Evolutionary conservation across 768 basidiomycete species (phyloP), one percentile per base, ranked within the genome.

Genomic region (Panellus pusillus): DNA sequence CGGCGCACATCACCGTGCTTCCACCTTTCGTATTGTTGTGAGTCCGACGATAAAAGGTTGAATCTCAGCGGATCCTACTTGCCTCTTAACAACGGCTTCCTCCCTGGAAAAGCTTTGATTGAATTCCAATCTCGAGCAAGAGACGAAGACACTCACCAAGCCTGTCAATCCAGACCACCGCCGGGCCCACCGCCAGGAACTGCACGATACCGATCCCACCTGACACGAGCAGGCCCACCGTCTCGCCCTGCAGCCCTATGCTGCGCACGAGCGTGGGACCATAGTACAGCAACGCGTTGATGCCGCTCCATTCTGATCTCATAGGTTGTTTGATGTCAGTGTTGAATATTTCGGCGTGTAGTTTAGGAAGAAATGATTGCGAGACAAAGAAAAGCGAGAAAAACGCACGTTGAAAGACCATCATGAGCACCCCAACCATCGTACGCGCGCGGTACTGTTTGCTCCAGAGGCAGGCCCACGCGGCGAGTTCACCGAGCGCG

Each of bases 181-280:
- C 86, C 3, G 91, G 91, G 15, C 88, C 66, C 1, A 89, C 89
- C 3, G 89, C 84, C 13, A 92, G 45, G 56, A 91, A 82, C 61
- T 93, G 91, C 6, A 89, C 79, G 50, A 93, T 79, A 14, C 88
- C 89, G 58, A 91, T 83, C 0, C 90, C 88, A 19, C 91, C 91
- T 0, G 87, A 80, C 3, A 86, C 83, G n/a, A 90, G 60, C 0
- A 92, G 74, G 0, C 82, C 77, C 8, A 81, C 75, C 0, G 74
- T 77, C 53, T 84, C 80, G 15, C 85, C 84, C 18, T 72, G 70
- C 24, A 91, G 55, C 4, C 88, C 89, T 40, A 92, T 75, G 45
- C 73, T 82, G 29, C 67, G 76, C 42, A 91, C 79, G 3, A 93
- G 74, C 0, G 81, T 83, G 1, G 91, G 91, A 0, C 89, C 90